Percentiles rank a stretch among this genome's conserved stretches.
These are phyloP conservation scores for Trifolium repens DNA, from an alignment of 306 rosid genomes.

Conservation along the genomic window DNA sequence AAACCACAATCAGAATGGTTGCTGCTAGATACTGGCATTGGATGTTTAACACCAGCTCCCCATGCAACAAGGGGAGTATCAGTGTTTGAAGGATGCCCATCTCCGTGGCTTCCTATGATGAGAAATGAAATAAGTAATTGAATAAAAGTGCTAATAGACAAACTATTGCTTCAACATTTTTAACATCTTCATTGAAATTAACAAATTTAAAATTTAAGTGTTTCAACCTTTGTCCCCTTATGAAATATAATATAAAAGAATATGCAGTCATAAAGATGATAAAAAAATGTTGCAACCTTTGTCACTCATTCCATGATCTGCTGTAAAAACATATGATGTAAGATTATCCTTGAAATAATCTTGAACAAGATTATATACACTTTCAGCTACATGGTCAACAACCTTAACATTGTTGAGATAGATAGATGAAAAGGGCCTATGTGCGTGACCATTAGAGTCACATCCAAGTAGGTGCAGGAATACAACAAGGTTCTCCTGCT, in stretches of 20 bases:
- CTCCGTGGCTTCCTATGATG: constrained; percentile 85
- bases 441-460: constrained; percentile 95
- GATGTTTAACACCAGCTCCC: constrained; percentile 91
- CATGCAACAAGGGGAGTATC: constrained; percentile 95
- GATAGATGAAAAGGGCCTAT: constrained; percentile 77
- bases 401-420: constrained; percentile 91
- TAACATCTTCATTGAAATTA: constrained; percentile 30
- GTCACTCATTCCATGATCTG: constrained; percentile 96
- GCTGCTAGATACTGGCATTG: constrained; percentile 69
- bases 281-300: constrained; percentile 60
- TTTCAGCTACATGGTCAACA: constrained; percentile 84
- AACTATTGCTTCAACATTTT: constrained; percentile 33
- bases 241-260: constrained; percentile 5
- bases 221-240: not conserved
- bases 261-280: constrained; percentile 25
- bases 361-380: constrained; percentile 74
- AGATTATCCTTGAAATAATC: constrained; percentile 77
- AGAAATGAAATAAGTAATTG: constrained; percentile 19
- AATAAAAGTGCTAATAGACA: constrained; percentile 21
- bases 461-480: constrained; percentile 92
- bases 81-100: constrained; percentile 92
- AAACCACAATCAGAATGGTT: constrained; percentile 73
- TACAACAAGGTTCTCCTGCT: constrained; percentile 72
- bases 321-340: constrained; percentile 80
- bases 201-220: not conserved